These are phyloP conservation scores for Bothriochloa decipiens DNA, from an alignment of 176 grass and related monocot species.

Conservation along the genomic window DNA sequence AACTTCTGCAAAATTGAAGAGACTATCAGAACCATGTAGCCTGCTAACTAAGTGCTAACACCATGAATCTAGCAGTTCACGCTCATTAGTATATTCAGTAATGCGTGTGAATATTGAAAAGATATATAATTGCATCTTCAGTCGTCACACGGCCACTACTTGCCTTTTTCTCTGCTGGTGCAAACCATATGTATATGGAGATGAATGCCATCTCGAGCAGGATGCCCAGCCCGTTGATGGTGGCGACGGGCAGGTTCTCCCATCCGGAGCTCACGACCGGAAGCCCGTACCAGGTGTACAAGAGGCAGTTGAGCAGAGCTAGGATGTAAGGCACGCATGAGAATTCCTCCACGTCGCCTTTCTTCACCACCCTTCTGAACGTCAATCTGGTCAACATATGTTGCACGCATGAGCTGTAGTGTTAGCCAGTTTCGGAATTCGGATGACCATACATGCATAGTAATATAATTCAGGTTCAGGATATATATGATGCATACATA, in stretches of 20 bases:
- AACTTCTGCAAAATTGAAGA: constrained; percentile 43
- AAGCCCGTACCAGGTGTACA: constrained; percentile 74
- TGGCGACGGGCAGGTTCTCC: constrained; percentile 57
- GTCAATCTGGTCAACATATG: constrained; percentile 48
- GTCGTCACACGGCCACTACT: background rate
- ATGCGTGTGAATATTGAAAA: background rate
- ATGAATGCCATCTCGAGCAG: constrained; percentile 67
- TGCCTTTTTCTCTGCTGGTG: constrained; percentile 50
- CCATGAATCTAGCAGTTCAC: background rate
- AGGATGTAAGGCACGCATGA: constrained; percentile 66
- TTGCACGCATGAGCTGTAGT: background rate
- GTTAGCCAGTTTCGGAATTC: no score
- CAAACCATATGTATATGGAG: constrained; percentile 61
- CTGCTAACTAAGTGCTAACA: background rate
- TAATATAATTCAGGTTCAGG: background rate
- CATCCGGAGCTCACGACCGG: constrained; percentile 66
- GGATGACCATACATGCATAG: background rate
- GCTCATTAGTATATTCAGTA: no score
- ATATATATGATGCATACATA: constrained; percentile 25
- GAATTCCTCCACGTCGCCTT: constrained; percentile 57
- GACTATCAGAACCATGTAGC: background rate
- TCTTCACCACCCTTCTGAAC: constrained; percentile 62
- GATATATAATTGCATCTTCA: background rate
- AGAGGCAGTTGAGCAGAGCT: constrained; percentile 70
- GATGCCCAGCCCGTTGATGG: constrained; percentile 68